Evolutionary conservation across 768 basidiomycete genomes (phyloP), one percentile per base, ranked within the genome.

Genomic region (Suillus luteus): DNA sequence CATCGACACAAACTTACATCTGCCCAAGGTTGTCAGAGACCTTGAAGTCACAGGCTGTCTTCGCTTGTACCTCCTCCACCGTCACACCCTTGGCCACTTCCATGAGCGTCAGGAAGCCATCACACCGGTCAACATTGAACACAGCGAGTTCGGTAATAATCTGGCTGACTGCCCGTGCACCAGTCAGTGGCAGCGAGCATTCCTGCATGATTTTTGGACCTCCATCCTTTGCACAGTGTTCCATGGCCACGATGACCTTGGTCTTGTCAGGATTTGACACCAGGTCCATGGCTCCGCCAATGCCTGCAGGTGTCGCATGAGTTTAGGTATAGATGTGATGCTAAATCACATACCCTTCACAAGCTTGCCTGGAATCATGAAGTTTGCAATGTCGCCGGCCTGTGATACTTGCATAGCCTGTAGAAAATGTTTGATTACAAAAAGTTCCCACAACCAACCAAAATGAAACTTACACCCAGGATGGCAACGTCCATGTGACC

Each of bases 301-400:
- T 93, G 59, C 91, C 91, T 88, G 70, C 33, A 54, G 43, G 37
- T 27, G n/a, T 64, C 24, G 57, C 22, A 31, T 33, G 8, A 38
- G 19, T 8, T 24, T 12, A 33, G 19, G 24, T 62, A 35, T 19
- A 19, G 11, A 15, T 48, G 3, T 24, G 14, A 63, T 7, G 8
- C 5, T 9, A 19, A 41, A 24, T 43, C 38, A 44, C 68, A 44
- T 62, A 82, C 88, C 89, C 80, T 90, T 91, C 55, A 92, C 81
- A 76, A 92, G 85, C 78, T 95, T 94, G 14, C 92, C 92, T 17
- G 93, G 94, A 68, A 95, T 93, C 93, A 95, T 96, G 76, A 92
- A 96, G 80, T 96, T 96, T 66, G 94, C 94, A 68, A 96, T 88
- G 75, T 96, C 93, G 58, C 92, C 93, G 0, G 85, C 85, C 67